These are phyloP conservation scores for Cruciata laevipes DNA, from an alignment of 257 asterid species.

Conservation along the genomic window DNA sequence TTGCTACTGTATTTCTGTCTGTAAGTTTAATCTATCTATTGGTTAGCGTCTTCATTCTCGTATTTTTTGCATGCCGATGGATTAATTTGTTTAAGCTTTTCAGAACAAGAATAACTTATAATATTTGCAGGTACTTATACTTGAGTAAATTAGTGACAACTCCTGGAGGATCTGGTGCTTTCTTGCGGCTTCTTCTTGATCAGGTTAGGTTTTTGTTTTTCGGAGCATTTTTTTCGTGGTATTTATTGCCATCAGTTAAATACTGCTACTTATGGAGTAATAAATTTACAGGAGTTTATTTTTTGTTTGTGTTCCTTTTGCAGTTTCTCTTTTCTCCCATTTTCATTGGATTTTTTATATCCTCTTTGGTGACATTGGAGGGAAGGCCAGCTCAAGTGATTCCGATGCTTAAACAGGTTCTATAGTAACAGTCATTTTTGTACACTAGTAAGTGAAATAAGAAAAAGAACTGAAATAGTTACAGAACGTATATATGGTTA, in stretches of 20 bases:
- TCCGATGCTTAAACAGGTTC: constrained; percentile 89
- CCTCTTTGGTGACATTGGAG: constrained; percentile 60
- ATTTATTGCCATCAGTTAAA: background rate
- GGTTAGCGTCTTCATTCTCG: background rate
- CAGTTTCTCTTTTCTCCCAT: constrained; percentile 79
- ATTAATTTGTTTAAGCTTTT: background rate
- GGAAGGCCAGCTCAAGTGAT: constrained; percentile 57
- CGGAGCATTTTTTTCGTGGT: background rate
- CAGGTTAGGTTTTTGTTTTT: constrained; percentile 44
- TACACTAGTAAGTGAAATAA: background rate
- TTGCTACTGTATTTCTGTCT: background rate
- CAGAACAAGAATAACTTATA: background rate
- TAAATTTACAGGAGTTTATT: constrained; percentile 4
- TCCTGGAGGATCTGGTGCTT: constrained; percentile 67
- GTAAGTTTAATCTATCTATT: background rate
- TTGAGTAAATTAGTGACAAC: constrained; percentile 61
- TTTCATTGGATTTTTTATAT: constrained; percentile 60
- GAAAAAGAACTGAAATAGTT: background rate
- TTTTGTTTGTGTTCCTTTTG: constrained; percentile 11
- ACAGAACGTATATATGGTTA: background rate
- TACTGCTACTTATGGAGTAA: background rate
- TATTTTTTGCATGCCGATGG: background rate
- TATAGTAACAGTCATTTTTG: background rate
- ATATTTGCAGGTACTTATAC: constrained; percentile 51
- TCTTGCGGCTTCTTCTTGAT: constrained; percentile 66